These are phyloP conservation scores for Alternaria tenuissima DNA, from an alignment of 2,329 filamentous ascomycete genomes.

Conservation along the genomic window DNA sequence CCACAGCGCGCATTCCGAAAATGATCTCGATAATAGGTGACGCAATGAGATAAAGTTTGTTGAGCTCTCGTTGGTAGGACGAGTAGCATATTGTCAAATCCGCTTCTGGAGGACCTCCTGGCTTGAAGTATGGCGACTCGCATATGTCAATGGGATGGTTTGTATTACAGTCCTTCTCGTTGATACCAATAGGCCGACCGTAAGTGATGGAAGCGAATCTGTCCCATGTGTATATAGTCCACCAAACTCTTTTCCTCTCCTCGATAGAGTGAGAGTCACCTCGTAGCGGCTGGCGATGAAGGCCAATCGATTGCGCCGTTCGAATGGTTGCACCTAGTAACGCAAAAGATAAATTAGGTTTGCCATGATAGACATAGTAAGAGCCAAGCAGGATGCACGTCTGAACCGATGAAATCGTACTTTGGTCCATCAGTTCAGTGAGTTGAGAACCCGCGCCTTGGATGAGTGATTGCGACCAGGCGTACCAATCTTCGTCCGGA, in stretches of 20 bases:
- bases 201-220: conserved; percentile 54
- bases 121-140: conserved; percentile 43
- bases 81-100: conserved; percentile 19
- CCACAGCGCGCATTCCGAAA: conserved; percentile 31
- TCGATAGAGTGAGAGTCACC: conserved; percentile 39
- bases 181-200: conserved; percentile 53
- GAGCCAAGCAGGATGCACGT: conserved; percentile 53
- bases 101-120: neutral
- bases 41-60: no score
- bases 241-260: conserved; percentile 53
- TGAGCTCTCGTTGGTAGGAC: conserved; percentile 26
- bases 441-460: conserved; percentile 47
- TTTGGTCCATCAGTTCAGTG: conserved; percentile 53
- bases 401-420: conserved; percentile 51
- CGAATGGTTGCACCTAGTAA: conserved; percentile 51
- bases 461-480: conserved; percentile 26
- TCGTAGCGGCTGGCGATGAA: conserved; percentile 43
- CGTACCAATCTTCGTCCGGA: conserved; percentile 21
- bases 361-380: conserved; percentile 55
- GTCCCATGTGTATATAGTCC: conserved; percentile 56
- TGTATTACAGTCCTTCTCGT: conserved; percentile 53
- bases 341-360: conserved; percentile 52
- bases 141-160: conserved; percentile 46
- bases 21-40: no score
- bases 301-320: conserved; percentile 46